Evolutionary conservation across 2,329 filamentous ascomycete species (phyloP), one percentile per base, ranked within the genome.

Genomic region (Alternaria infectoria): DNA sequence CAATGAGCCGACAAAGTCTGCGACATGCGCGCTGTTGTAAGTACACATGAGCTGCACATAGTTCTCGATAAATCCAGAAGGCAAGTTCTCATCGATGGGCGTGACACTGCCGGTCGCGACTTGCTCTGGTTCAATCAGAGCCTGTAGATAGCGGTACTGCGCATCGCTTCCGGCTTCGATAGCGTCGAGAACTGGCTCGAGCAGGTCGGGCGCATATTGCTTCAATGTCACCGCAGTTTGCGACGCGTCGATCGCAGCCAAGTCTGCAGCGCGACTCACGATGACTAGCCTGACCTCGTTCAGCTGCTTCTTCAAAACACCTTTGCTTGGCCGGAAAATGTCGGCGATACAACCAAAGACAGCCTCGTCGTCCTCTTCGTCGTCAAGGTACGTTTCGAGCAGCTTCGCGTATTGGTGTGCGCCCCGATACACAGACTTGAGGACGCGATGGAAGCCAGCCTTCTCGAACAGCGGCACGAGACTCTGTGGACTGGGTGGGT

Each of bases 11-110:
- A 98, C 88, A 77, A 96, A 99, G 59, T 93, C 90, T 3, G 92
- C 92, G 2, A 99, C 95, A 71, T 94, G 93, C 0, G 86, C 81
- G 4, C 93, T 88, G 63, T 97, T 88, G 77, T 93, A 97, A 60
- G 84, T 88, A 81, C 96, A 99, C 90, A 98, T 94, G 23, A 99
- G 87, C 71, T 91, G 91, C 5, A 98, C 90, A 78, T 98, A 98
- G 59, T 87, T 86, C 78, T 98, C 96, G 6, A 91, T 83, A 69
- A 97, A 89, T 32, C 86, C 86, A 45, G 87, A 87, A 56, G 77
- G 74, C 61, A 77, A 44, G 7, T 72, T 70, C 52, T 78, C 67
- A 43, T 67, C 73, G 5, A 74, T 69, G 1, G 30, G 10, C 1
- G 30, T 12, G 2, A 40, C 23, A 3, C 44, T 44, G 15, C 57